Percentiles rank a stretch among this genome's conserved stretches.
Conservation (phyloP, 2,329 filamentous ascomycete species). For the Fusarium foetens region DNA sequence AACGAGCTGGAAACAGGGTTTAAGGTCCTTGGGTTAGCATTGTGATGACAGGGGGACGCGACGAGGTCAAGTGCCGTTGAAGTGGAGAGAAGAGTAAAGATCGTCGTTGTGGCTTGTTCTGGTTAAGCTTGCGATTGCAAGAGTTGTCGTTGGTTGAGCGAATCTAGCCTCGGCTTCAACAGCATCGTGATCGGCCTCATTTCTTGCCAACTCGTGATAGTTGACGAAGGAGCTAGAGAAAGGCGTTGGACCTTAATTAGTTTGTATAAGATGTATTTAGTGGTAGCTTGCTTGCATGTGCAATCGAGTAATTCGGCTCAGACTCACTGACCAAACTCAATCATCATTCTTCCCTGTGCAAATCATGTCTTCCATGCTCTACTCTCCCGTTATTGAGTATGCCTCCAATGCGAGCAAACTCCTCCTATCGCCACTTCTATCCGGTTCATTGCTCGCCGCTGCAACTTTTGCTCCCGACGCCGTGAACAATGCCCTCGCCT, state of each 20-base stretch:
- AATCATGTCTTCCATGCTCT: slow-evolving; percentile 38
- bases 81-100: slow-evolving; percentile 2
- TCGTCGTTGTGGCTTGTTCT: slow-evolving; percentile 10
- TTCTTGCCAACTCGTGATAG: not conserved
- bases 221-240: not conserved
- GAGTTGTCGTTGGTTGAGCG: not conserved
- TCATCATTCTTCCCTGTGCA: not conserved
- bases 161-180: slow-evolving; percentile 15
- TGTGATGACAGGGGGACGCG: not conserved
- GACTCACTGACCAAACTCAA: not conserved
- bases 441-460: slow-evolving; percentile 30
- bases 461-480: slow-evolving; percentile 25
- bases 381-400: slow-evolving; percentile 29
- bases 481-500: slow-evolving; percentile 21
- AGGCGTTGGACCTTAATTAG: not conserved
- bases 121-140: slow-evolving; percentile 27
- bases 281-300: not conserved
- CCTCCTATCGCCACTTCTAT: slow-evolving; percentile 33
- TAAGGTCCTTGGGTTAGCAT: not conserved
- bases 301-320: not conserved
- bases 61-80: not conserved
- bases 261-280: slow-evolving; percentile 5
- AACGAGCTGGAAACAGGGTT: not conserved
- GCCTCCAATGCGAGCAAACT: slow-evolving; percentile 1
- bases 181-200: not conserved